Evolutionary conservation across 2,329 filamentous ascomycete genomes (phyloP).

Genomic region (Chaetomiaceae sp.): DNA sequence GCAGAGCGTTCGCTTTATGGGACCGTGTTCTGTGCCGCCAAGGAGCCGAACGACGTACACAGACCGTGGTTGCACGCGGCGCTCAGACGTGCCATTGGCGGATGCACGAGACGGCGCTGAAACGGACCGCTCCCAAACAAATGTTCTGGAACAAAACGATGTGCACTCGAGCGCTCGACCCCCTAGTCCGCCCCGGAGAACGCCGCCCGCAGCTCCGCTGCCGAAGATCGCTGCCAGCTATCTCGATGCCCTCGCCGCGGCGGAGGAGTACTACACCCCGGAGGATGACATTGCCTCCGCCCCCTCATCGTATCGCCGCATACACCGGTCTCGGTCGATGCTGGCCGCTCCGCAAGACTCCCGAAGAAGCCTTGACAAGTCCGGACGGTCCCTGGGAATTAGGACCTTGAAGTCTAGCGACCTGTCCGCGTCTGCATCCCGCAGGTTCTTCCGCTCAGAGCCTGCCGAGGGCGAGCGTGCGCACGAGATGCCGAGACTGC

Average conservation of each 20-base stretch:
- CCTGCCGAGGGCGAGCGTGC: constrained; percentile 29
- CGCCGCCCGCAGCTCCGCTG: constrained; percentile 14
- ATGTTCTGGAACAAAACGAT: background rate
- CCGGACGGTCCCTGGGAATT: background rate
- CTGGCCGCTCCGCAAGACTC: constrained; percentile 30
- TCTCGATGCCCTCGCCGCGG: constrained; percentile 32
- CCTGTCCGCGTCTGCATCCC: background rate
- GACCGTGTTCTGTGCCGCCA: constrained; percentile 19
- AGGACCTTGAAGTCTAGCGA: background rate
- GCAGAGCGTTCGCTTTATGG: constrained; percentile 52
- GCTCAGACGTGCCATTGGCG: background rate
- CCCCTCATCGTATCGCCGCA: constrained; percentile 42
- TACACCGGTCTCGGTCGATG: constrained; percentile 53
- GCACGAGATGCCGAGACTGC: constrained; percentile 27
- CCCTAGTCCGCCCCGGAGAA: constrained; percentile 11
- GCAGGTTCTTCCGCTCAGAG: constrained; percentile 17
- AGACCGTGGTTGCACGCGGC: background rate
- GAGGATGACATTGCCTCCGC: constrained; percentile 44
- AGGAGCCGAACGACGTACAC: background rate
- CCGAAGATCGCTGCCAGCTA: constrained; percentile 28
- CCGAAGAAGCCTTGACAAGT: constrained; percentile 14
- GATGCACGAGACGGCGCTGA: constrained; percentile 1
- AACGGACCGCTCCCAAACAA: constrained; percentile 4
- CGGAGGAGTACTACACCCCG: constrained; percentile 40
- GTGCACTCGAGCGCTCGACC: background rate